Evolutionary conservation across 495 filamentous ascomycete genomes (phyloP).

Genomic region (Xylaria sp.): DNA sequence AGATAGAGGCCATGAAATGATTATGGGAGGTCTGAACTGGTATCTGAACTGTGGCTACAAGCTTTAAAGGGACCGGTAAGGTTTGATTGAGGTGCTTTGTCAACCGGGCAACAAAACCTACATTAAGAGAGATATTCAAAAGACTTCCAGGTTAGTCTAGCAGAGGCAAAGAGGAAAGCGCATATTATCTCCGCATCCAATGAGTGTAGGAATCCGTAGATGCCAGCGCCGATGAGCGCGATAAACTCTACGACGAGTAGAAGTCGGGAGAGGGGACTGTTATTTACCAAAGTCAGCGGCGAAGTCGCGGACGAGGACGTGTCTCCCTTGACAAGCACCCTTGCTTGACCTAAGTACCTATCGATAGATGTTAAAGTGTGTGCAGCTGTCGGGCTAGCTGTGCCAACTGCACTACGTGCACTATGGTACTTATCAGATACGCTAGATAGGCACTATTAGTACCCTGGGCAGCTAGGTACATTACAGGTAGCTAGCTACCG

Average conservation of each 20-base stretch:
- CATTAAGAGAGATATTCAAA: not conserved
- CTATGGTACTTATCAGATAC: not conserved
- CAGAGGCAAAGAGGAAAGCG: not conserved
- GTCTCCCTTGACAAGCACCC: slow-evolving; percentile 4
- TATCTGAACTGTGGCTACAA: not conserved
- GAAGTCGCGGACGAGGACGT: slow-evolving; percentile 16
- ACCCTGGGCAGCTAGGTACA: no score
- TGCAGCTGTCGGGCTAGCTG: slow-evolving; percentile 19
- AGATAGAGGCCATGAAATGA: not conserved
- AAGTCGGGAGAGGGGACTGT: not conserved
- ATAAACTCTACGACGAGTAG: not conserved
- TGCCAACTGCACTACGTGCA: slow-evolving; percentile 13
- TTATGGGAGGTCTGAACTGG: not conserved
- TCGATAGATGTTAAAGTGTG: slow-evolving; percentile 21
- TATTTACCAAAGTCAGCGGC: not conserved
- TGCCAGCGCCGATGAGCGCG: not conserved
- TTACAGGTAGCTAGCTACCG: no score
- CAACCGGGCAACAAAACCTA: slow-evolving; percentile 6
- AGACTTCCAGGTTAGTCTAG: not conserved
- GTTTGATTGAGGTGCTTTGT: not conserved
- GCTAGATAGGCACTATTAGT: not conserved
- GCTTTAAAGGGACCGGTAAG: not conserved
- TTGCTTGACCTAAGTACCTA: not conserved
- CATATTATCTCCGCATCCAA: not conserved
- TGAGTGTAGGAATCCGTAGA: not conserved